Evolutionary conservation across 106 monocot genomes (phyloP).

Genomic region (Alisma plantagoaquatica): DNA sequence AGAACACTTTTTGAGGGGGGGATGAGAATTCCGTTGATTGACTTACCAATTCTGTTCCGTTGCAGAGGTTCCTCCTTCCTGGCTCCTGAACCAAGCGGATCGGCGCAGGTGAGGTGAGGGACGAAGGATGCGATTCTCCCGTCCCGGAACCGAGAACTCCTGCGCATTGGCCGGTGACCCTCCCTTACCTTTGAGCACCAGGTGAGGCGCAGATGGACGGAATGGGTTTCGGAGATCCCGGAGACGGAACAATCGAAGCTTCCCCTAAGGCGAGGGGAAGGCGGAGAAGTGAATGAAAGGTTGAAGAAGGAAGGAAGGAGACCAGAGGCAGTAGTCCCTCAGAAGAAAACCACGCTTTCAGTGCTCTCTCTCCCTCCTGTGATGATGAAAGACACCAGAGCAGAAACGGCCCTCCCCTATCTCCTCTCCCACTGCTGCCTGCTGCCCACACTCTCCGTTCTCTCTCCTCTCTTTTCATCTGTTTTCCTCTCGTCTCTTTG

Average conservation of each 20-base stretch:
- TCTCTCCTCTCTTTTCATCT: neutral
- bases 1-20: no score
- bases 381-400: no score
- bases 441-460: neutral
- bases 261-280: no score
- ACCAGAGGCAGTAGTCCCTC: no score
- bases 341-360: neutral
- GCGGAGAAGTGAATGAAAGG: no score
- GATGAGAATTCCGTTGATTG: no score
- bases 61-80: no score
- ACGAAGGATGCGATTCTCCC: neutral
- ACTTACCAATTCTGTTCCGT: no score
- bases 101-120: neutral
- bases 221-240: neutral
- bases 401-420: neutral
- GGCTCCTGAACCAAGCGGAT: neutral
- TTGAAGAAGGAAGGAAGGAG: no score
- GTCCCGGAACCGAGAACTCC: neutral
- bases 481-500: neutral
- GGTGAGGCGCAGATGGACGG: neutral
- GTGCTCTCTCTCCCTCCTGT: neutral
- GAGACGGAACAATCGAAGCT: conserved; percentile 8
- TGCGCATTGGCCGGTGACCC: neutral
- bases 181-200: neutral
- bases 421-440: no score